Conservation (phyloP, 768 basidiomycete species). For the Suillus americanus region DNA sequence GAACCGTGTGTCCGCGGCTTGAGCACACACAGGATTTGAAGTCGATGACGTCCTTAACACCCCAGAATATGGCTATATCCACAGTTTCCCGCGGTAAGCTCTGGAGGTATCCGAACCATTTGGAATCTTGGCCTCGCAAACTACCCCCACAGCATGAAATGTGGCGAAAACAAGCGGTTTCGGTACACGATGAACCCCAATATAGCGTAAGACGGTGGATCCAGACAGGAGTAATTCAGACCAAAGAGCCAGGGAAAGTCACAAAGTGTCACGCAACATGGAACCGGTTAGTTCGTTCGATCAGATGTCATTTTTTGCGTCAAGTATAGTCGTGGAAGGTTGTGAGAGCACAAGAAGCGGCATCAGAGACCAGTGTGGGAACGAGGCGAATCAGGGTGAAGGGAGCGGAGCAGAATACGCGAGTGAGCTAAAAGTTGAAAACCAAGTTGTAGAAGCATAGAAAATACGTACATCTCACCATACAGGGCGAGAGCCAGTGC, state of each 20-base stretch:
- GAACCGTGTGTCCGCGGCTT: conserved; percentile 14
- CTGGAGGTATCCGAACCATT: conserved; percentile 67
- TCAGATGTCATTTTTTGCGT: conserved; percentile 4
- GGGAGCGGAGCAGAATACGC: conserved; percentile 7
- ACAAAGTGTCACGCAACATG: neutral
- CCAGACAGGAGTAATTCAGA: neutral
- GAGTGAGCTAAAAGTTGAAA: conserved; percentile 1
- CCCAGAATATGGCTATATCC: conserved; percentile 67
- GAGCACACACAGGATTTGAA: conserved; percentile 18
- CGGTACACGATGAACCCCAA: neutral
- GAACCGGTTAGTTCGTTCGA: conserved; percentile 14
- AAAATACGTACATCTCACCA: conserved; percentile 55
- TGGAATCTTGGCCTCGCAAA: conserved; percentile 46
- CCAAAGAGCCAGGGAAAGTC: neutral
- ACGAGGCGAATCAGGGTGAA: neutral
- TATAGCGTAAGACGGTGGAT: neutral
- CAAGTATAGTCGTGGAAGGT: neutral
- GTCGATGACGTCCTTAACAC: conserved; percentile 22
- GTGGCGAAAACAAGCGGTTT: neutral
- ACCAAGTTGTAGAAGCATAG: conserved; percentile 2
- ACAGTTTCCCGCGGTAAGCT: conserved; percentile 54
- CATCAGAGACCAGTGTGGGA: conserved; percentile 1
- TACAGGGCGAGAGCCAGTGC: conserved; percentile 64
- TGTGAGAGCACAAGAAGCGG: neutral
- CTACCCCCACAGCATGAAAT: conserved; percentile 33